Conservation (phyloP, 2,329 filamentous ascomycete species). For the Apiospora koreana region DNA sequence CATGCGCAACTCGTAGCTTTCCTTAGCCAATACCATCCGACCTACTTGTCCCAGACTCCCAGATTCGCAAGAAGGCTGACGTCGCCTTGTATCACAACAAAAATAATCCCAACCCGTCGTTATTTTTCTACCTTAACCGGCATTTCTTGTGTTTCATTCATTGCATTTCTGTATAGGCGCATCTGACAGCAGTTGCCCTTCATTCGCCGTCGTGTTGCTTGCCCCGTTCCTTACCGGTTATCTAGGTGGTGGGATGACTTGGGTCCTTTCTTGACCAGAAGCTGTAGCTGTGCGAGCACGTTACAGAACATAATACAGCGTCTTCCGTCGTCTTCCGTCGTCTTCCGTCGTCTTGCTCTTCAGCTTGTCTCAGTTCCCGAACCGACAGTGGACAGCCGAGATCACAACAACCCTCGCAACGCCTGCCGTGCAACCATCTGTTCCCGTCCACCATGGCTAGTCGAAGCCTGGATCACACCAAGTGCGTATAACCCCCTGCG, state of each 20-base stretch:
- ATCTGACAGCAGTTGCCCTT: background rate
- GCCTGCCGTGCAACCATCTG: constrained; percentile 13
- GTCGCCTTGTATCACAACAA: constrained; percentile 9
- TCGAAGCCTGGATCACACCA: constrained; percentile 36
- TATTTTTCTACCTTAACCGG: background rate
- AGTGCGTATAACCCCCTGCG: constrained; percentile 24
- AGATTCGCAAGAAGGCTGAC: constrained; percentile 14
- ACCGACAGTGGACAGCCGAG: background rate
- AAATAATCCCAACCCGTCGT: background rate
- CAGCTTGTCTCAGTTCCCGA: background rate
- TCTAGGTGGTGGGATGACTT: background rate
- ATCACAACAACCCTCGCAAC: background rate
- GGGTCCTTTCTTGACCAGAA: background rate
- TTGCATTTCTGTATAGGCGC: background rate
- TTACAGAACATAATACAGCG: background rate
- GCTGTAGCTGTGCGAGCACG: background rate
- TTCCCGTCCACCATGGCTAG: constrained; percentile 29
- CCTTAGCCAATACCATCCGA: background rate
- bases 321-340: background rate
- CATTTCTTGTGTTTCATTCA: background rate
- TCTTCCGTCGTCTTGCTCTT: background rate
- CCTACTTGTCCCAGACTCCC: constrained; percentile 7
- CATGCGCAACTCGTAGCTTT: constrained; percentile 12
- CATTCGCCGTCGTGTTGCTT: background rate
- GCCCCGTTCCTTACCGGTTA: background rate